phyloP scores from a whole-genome alignment of 495 filamentous ascomycete species.

The Cercophora newfieldiana region DNA sequence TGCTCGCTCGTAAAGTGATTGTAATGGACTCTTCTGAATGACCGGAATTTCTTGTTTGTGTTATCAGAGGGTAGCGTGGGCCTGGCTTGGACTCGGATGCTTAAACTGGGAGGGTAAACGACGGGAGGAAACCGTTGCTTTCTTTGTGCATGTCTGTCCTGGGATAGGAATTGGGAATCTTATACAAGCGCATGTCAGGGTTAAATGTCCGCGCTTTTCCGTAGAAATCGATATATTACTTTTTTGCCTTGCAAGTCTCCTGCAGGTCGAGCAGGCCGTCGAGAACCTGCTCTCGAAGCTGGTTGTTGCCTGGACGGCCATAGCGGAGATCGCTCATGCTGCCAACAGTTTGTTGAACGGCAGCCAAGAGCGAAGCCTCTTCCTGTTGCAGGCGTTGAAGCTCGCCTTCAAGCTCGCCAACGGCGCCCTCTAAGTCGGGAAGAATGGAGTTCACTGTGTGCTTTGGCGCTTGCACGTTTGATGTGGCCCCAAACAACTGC shows the following conservation, averaged over 20 bases:
- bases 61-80: constrained; percentile 5
- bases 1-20: constrained; percentile 23
- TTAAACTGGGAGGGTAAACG: constrained; percentile 2
- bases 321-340: constrained; percentile 82
- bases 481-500: constrained; percentile 64
- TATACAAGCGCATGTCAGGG: constrained; percentile 16
- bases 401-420: constrained; percentile 64
- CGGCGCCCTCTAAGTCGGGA: constrained; percentile 66
- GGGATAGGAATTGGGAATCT: neutral
- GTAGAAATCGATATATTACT: constrained; percentile 22
- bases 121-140: constrained; percentile 14
- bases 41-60: neutral
- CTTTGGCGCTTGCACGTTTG: constrained; percentile 40
- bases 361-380: constrained; percentile 57
- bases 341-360: constrained; percentile 63
- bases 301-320: constrained; percentile 65
- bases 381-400: constrained; percentile 64
- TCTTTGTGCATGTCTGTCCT: constrained; percentile 15
- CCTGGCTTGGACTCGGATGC: constrained; percentile 10
- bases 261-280: constrained; percentile 64
- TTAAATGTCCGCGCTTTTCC: constrained; percentile 8
- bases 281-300: constrained; percentile 59
- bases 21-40: neutral
- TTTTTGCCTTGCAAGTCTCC: constrained; percentile 57
- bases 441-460: constrained; percentile 67